Evolutionary conservation across 108 stramenopile species (phyloP), one percentile per base, ranked within the genome.

Genomic region (Craspedostauros australis): DNA sequence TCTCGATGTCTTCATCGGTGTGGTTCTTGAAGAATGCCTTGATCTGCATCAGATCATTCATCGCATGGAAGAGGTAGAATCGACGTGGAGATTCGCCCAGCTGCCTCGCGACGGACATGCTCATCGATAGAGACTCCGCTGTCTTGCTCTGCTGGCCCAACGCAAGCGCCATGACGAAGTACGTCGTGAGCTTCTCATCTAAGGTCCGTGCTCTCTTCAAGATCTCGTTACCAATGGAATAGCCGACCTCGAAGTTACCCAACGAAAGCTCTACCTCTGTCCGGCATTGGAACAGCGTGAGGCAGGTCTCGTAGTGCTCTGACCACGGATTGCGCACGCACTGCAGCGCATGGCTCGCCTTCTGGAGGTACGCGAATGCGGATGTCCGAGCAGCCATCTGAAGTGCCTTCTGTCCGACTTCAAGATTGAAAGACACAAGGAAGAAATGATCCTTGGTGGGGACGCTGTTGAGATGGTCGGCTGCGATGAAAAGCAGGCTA

Each of bases 401-500:
- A 21, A 33, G 27, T 2, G 67, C 67, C 37, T 60, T 60, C 29
- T 68, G 20, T 21, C 67, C 67, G 42, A 54, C 55, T 21, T 15
- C 5, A 37, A 57, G 39, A 38, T 68, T 68, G 29, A 68, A 25
- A 12, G 24, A 44, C 21, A 60, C 60, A 12, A 68, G 46, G 5
- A 14, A 31, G 31, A 48, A n/a, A 19, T 24, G 3, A 33, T 48
- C 37, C 12, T 30, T 32, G n/a, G 46, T 28, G 9, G 30, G 42
- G 19, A 37, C 36, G 0, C 53, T 48, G 34, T 68, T 68, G 9
- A 68, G 37, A 23, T 55, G 57, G 30, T 61, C 67, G 2, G 67
- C 52, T 7, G 67, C 67, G 8, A 49, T 54, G 61, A 55, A 68
- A 0, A 68, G 34, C 67, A 68, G n/a, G n/a, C n/a, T n/a, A n/a